Evolutionary conservation across 148 eudicot species (phyloP), one percentile per base, ranked within the genome.

Genomic region (Beta vulgaris): DNA sequence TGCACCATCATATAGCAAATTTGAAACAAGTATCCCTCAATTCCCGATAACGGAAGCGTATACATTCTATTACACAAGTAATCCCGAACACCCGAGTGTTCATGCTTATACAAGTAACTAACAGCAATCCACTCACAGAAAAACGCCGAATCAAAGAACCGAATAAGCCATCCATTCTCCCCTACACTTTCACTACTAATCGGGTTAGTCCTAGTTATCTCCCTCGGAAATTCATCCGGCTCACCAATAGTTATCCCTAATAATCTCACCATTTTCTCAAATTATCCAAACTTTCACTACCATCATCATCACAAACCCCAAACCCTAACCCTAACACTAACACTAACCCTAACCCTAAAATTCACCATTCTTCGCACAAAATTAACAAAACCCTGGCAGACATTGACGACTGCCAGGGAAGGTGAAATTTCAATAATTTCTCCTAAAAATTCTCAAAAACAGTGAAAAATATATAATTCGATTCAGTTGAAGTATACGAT

Each of bases 111-210:
- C 59, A 94, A 82, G 82, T 94, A 94, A 83, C 98, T 90, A 70
- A 94, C 98, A 55, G 98, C 98, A 85, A 94, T 94, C 98, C 98
- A 94, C 85, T 94, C 98, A 80, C 98, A 94, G 77, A 94, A 94
- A 75, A 94, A 94, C 1, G 98, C 89, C 0, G 98, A 94, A 72
- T 94, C 98, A n/a, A 94, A 94, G 74, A 94, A 94, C 55, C 98
- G 85, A 58, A 94, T 94, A 40, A 94, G 87, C 98, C 98, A 94
- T 1, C 98, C 98, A 77, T 86, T 91, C 68, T 91, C 97, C 9
- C 97, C 92, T n/a, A 86, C 75, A 65, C 81, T 87, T 67, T 88
- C 98, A 76, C 88, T 75, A 71, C 79, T 65, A 70, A 90, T 87
- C 9, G 87, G 88, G 67, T 85, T 89, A 77, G 87, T 89, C 75